phyloP scores from a whole-genome alignment of 257 asterid species.

The Cynanchum wilfordii region DNA sequence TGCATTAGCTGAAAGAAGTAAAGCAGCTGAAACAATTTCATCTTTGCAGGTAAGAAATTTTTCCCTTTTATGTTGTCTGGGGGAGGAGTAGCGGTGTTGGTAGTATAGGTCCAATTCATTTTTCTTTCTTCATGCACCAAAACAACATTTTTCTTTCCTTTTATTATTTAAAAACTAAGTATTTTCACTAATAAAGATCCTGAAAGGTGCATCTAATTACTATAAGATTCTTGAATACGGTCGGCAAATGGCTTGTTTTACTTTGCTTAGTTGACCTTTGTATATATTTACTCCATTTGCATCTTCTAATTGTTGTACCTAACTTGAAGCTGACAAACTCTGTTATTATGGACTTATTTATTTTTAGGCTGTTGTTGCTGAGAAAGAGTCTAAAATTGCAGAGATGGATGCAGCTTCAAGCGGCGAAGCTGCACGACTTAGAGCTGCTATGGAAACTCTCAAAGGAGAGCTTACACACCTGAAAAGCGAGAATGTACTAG shows the following conservation, averaged over 20 bases:
- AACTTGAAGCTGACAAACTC: slow-evolving; percentile 22
- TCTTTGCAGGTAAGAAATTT: slow-evolving; percentile 62
- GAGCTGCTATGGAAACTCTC: slow-evolving; percentile 78
- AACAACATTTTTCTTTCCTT: background rate
- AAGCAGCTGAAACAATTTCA: slow-evolving; percentile 80
- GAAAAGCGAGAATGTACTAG: slow-evolving; percentile 62
- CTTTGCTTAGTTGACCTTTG: background rate
- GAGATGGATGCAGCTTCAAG: slow-evolving; percentile 98
- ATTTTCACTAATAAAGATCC: background rate
- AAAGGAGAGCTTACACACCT: slow-evolving; percentile 80
- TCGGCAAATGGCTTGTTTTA: background rate
- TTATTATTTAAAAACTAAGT: background rate
- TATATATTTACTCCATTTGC: background rate
- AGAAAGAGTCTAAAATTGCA: slow-evolving; percentile 85
- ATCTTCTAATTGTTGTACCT: background rate
- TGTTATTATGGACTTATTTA: slow-evolving; percentile 14
- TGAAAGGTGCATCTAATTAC: background rate
- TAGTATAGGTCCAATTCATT: background rate
- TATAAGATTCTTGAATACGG: background rate
- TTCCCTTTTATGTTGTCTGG: slow-evolving; percentile 10
- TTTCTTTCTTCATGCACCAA: background rate
- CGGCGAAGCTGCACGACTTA: slow-evolving; percentile 91
- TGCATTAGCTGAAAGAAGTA: slow-evolving; percentile 66
- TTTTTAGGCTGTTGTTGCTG: slow-evolving; percentile 60
- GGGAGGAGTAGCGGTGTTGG: background rate